These are phyloP conservation scores for Austropuccinia psidii DNA, from an alignment of 1,284 basidiomycete genomes.

Conservation along the genomic window DNA sequence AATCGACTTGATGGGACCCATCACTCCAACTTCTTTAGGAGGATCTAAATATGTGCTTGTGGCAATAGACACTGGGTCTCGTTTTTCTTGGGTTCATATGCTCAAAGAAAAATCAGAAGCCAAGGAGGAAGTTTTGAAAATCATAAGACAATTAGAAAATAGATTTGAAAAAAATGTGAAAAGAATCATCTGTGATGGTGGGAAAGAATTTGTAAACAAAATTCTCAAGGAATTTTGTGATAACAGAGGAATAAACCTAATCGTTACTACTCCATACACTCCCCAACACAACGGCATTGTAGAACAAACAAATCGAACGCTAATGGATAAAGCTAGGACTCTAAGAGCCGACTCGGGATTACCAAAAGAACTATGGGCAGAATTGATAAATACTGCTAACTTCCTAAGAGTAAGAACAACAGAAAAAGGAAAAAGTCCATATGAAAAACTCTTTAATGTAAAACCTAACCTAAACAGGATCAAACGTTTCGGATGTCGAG, in stretches of 20 bases:
- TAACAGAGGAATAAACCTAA: neutral
- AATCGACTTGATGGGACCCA: constrained; percentile 7
- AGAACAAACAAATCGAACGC: neutral
- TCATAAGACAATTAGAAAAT: neutral
- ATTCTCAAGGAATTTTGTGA: neutral
- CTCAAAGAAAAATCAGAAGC: neutral
- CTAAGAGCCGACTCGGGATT: neutral
- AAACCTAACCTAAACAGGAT: no score
- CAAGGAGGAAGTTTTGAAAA: neutral
- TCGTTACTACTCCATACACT: constrained; percentile 1
- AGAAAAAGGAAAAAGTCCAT: no score
- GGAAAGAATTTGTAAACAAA: constrained; percentile 7
- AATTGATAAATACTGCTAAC: neutral
- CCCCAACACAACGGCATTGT: constrained; percentile 9
- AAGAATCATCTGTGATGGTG: constrained; percentile 9
- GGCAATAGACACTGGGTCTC: neutral
- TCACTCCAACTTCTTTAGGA: neutral
- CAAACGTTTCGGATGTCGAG: no score
- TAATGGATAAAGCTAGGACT: constrained; percentile 18
- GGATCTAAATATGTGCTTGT: neutral
- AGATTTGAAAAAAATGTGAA: neutral
- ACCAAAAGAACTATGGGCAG: neutral
- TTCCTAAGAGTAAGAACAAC: no score
- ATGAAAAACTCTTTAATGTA: no score
- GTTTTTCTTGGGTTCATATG: neutral